phyloP scores from a whole-genome alignment of 2,329 filamentous ascomycete genomes.

The Pseudonectria foliicola region DNA sequence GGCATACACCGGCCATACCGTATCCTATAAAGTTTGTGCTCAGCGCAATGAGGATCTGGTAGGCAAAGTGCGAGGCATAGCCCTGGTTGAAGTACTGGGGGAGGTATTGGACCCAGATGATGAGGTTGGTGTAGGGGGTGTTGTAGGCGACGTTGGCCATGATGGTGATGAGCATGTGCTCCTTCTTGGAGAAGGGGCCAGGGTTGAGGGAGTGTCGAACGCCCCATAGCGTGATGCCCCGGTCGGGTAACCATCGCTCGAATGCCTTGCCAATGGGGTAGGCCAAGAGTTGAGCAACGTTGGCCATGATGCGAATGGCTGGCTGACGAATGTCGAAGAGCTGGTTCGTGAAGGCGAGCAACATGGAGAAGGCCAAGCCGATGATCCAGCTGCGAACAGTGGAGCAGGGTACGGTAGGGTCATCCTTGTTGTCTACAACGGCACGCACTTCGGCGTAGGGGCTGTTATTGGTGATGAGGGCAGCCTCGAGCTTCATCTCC shows the following conservation, averaged over 20 bases:
- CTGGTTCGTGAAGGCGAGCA: constrained; percentile 47
- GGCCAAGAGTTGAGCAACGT: constrained; percentile 50
- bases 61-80: constrained; percentile 44
- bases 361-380: constrained; percentile 42
- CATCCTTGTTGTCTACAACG: constrained; percentile 50
- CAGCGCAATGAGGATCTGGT: constrained; percentile 49
- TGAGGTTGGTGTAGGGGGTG: constrained; percentile 47
- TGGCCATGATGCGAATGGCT: constrained; percentile 45
- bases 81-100: constrained; percentile 48
- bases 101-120: constrained; percentile 47
- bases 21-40: constrained; percentile 54
- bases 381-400: constrained; percentile 50
- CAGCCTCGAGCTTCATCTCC: constrained; percentile 49
- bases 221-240: constrained; percentile 39
- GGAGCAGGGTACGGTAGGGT: constrained; percentile 40
- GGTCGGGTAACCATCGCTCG: constrained; percentile 44
- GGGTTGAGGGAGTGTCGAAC: constrained; percentile 45
- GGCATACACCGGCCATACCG: constrained; percentile 47
- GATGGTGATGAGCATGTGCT: constrained; percentile 55
- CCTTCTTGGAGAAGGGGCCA: constrained; percentile 51
- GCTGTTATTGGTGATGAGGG: constrained; percentile 47
- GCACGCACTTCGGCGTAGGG: constrained; percentile 52
- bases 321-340: constrained; percentile 52
- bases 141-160: constrained; percentile 54
- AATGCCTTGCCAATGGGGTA: constrained; percentile 47